Conservation (phyloP, 768 basidiomycete genomes). For the Cystofilobasidium capitatum region DNA sequence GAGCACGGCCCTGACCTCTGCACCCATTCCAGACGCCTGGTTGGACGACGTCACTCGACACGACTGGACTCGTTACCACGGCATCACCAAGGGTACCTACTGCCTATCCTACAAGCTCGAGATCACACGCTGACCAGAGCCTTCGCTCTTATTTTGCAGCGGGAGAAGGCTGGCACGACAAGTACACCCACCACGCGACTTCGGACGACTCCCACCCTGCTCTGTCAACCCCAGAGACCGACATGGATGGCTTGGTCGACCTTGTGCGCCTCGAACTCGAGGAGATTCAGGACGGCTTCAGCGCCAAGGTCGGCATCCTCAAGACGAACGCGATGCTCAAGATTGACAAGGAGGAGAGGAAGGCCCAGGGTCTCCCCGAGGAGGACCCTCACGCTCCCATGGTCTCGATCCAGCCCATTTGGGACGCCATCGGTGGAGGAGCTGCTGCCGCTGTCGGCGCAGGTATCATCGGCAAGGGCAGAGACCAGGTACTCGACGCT, state of each 20-base stretch:
- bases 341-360: constrained; percentile 31
- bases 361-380: constrained; percentile 25
- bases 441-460: constrained; percentile 28
- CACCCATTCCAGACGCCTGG: constrained; percentile 29
- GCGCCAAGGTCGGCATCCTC: constrained; percentile 29
- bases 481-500: constrained; percentile 36
- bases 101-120: not conserved
- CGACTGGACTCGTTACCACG: constrained; percentile 31
- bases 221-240: constrained; percentile 7
- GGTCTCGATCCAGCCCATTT: constrained; percentile 33
- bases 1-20: constrained; percentile 28
- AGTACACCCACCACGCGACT: constrained; percentile 11
- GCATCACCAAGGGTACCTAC: constrained; percentile 23
- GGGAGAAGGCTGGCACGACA: constrained; percentile 24
- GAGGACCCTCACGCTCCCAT: constrained; percentile 18
- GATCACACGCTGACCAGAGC: not conserved
- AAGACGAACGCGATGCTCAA: constrained; percentile 32
- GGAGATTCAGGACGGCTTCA: constrained; percentile 33
- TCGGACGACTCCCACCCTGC: not conserved
- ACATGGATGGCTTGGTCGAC: constrained; percentile 20
- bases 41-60: constrained; percentile 33
- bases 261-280: constrained; percentile 31
- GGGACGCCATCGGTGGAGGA: constrained; percentile 26
- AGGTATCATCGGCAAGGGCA: constrained; percentile 36
- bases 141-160: not conserved